A percentile compares a stretch with the other conserved stretches of the same genome.
Evolutionary conservation across 1,139 yeast genomes (phyloP).

Genomic region (Debaryomycetaceae sp.): DNA sequence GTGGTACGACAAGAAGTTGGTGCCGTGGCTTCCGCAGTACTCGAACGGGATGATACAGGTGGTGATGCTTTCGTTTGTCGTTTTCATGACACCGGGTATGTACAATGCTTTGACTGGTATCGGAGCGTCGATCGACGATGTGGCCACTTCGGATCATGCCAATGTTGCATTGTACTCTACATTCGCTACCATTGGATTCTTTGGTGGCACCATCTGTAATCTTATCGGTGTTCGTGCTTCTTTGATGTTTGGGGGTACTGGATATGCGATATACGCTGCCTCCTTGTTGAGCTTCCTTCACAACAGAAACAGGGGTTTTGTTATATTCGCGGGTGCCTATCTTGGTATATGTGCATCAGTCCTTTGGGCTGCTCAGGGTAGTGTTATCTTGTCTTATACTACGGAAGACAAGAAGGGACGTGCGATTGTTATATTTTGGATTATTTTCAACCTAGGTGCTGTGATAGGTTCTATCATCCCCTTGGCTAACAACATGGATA

Average conservation of each 20-base stretch:
- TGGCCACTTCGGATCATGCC: conserved; percentile 43
- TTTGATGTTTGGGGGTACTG: conserved; percentile 52
- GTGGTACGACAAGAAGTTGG: conserved; percentile 39
- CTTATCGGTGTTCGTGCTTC: conserved; percentile 47
- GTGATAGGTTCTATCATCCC: conserved; percentile 57
- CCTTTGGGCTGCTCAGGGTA: conserved; percentile 63
- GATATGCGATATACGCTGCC: conserved; percentile 54
- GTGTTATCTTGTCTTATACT: conserved; percentile 56
- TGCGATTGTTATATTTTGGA: conserved; percentile 58
- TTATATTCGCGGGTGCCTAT: conserved; percentile 57
- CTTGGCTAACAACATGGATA: conserved; percentile 47
- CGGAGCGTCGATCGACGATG: conserved; percentile 36
- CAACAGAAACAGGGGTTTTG: conserved; percentile 49
- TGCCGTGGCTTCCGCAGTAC: conserved; percentile 32
- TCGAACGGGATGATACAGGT: conserved; percentile 45
- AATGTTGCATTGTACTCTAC: conserved; percentile 54
- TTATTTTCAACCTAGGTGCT: conserved; percentile 61
- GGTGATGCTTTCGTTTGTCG: conserved; percentile 45
- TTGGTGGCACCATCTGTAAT: conserved; percentile 59
- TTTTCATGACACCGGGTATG: conserved; percentile 58
- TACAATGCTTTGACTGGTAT: conserved; percentile 55
- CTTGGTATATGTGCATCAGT: conserved; percentile 56
- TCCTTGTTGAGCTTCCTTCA: conserved; percentile 49
- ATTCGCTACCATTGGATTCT: conserved; percentile 56
- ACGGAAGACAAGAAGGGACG: conserved; percentile 53